Base-by-base conservation (phyloP, 106 monocot species). In the Hemerocallis citrina region DNA sequence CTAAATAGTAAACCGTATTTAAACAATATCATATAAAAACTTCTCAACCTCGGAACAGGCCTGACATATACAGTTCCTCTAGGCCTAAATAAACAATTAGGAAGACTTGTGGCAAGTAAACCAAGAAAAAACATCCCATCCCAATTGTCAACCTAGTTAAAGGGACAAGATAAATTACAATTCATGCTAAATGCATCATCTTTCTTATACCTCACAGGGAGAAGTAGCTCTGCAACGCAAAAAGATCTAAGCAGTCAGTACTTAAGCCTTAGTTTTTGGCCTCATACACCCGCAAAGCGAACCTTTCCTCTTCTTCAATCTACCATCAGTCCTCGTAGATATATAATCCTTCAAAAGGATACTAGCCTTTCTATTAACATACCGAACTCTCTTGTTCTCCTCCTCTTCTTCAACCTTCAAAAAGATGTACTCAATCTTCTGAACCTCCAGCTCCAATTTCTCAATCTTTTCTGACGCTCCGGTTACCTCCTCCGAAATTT, bases 401-500 rank as follows among this genome's bases (percentile, higher is more conserved):
- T 85, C 88, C 36, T 85, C 98, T 19, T 87, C 77, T 15, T 70
- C 37, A 1, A 85, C 70, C 62, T 92, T 99, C 23, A 92, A 71
- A 44, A 88, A 55, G 20, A 79, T 63, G 30, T 83, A 76, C 27
- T 92, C 79, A 21, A 92, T 74, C 49, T 88, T 88, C 59, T 92
- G 78, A 30, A 99, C 50, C 48, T 92, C 92, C 52, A 82, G n/a
- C 67, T 99, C 98, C 71, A 92, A 33, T 51, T 72, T 78, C 6
- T 56, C 85, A 31, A 92, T 99, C 67, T 80, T 92, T 37, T 92
- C 88, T 0, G 85, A 82, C 16, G 67, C 82, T 31, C 62, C 77
- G 16, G 63, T 54, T 17, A 64, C 82, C 5, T 66, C 57, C 19
- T 86, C 88, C 7, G 67, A 75, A 4, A 99, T 55, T 59, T 80